phyloP scores from a whole-genome alignment of 1,284 basidiomycete species.

The Melampsora larici-populina region DNA sequence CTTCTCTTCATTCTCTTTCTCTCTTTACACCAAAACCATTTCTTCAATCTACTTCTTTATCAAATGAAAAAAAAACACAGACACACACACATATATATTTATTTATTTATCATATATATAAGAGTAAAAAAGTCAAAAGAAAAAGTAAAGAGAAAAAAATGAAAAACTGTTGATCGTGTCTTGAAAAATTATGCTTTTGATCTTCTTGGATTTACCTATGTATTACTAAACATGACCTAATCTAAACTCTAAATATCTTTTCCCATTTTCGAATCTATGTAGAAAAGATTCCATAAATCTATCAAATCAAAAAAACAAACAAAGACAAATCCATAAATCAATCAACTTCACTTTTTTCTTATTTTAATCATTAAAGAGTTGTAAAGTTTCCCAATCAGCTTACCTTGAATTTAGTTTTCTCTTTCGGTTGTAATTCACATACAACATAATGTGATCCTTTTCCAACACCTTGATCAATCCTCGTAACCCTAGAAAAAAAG shows the following conservation, averaged over 20 bases:
- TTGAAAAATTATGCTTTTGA: background rate
- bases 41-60: no score
- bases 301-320: background rate
- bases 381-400: background rate
- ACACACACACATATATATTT: no score
- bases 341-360: background rate
- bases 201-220: no score
- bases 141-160: background rate
- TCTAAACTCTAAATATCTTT: background rate
- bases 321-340: conserved; percentile 1
- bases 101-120: no score
- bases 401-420: conserved; percentile 40
- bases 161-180: background rate
- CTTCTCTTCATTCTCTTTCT: no score
- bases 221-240: no score
- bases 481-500: conserved; percentile 25
- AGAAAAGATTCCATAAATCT: conserved; percentile 43
- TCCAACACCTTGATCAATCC: conserved; percentile 71
- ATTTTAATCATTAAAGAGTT: background rate
- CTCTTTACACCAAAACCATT: no score
- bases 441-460: conserved; percentile 80
- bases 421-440: conserved; percentile 60
- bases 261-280: background rate
- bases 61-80: no score
- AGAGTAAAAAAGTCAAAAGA: background rate